Evolutionary conservation across 805 yeast genomes (phyloP), one percentile per base, ranked within the genome.

Genomic region (Peterozyma toletana): DNA sequence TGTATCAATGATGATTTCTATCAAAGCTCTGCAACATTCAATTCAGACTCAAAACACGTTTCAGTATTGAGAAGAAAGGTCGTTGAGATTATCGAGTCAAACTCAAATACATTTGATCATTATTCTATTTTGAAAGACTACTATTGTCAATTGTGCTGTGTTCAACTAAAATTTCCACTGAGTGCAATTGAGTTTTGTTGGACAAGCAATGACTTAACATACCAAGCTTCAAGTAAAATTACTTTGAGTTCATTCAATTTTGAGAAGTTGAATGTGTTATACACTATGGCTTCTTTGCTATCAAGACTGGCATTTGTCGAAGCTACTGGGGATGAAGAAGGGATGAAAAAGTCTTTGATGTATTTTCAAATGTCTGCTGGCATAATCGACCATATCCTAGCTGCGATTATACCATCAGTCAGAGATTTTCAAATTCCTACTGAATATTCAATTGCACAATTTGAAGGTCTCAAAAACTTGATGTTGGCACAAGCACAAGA

Each of bases 401-500:
- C 56, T 9, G 47, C 52, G 3, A 51, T 51, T 11, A 46, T 42
- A 3, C 54, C 55, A 9, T 52, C 48, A 14, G 47, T 60, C 18
- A 40, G 43, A 9, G 47, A 53, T 7, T 43, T 50, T 3, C 50
- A 14, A 27, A 41, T 53, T 1, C 61, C 70, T 4, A 48, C 67
- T 29, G 87, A 78, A 42, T 60, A 86, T 13, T 77, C 77, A 35
- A 37, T 45, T 1, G 69, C 70, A 11, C 76, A 86, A 0, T 53
- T 84, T 9, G 61, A 65, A 11, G 66, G 80, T 14, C 62, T 89
- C 42, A 61, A 70, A 33, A 51, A 57, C 11, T 54, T 88, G 33
- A 75, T 77, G 76, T 56, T 85, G 35, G 93, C 95, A 0, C 96
- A 87, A 54, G 93, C 96, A 0, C 96, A 89, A 60, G 96, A 90